Evolutionary conservation across 2,329 filamentous ascomycete genomes (phyloP), one percentile per base, ranked within the genome.

Genomic region (Scedosporium dehoogii): DNA sequence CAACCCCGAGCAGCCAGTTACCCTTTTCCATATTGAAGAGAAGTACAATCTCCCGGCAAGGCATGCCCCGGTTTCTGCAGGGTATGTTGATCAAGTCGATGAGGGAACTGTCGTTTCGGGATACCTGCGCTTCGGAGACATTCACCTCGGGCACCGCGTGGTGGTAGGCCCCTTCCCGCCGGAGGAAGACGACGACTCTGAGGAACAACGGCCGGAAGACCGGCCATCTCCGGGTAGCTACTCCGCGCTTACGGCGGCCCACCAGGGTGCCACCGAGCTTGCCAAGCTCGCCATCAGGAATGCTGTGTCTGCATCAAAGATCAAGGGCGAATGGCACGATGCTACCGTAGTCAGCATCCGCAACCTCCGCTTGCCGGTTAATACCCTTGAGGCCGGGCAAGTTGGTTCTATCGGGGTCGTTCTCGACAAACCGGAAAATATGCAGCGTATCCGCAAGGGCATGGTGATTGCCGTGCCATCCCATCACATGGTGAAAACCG

Each of bases 21-120:
- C 83, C 41, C 76, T 97, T 1, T 97, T 97, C 69, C 90, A 97
- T 70, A 84, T 97, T 25, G 93, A 97, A 70, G 93, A 97, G 68
- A 86, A 92, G 1, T 97, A 96, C 72, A 89, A 84, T 63, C 82
- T 92, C 14, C 84, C 88, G 1, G 82, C 83, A 0, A 84, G 85
- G 1, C 86, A 85, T 65, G n/a, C 63, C 1, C 64, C 63, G 3
- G 59, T 63, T 29, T 51, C 42, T 12, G 41, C 61, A 9, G 78
- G 62, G 70, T 59, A 62, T 21, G 51, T 33, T 23, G 29, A 51
- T 9, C 70, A 78, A 56, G 72, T 75, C 42, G 79, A 82, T 60
- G 74, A 78, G 21, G 87, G 87, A 6, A 81, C 85, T n/a, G 90
- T 99, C 14, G 82, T 97, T 5, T 92, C 91, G 51, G 93, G 93